Base-by-base conservation (phyloP, 805 yeast species). In the Lachancea mirantina region DNA sequence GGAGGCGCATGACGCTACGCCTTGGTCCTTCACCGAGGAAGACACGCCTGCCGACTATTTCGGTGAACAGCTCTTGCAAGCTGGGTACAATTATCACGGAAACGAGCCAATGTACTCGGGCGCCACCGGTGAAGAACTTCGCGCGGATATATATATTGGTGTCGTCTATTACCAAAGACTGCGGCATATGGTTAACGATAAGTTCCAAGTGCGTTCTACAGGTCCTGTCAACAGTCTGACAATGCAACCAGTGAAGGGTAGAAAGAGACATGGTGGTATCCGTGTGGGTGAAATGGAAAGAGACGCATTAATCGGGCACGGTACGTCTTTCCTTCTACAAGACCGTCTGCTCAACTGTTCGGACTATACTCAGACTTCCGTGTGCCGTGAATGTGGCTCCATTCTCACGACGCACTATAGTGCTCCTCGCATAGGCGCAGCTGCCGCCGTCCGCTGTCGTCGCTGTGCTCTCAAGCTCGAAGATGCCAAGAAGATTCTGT, bases 241-340 rank as follows among this genome's bases (percentile, higher is more conserved):
- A 11, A 87, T 89, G 96, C 98, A 92, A 71, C 98, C 98, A 24
- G 98, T 92, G 36, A 92, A 92, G 67, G 98, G 98, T 53, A 81
- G 98, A 68, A 92, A 92, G 78, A 78, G 97, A 67, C 78, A 82
- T 45, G 98, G 98, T 65, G 98, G 98, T 81, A 92, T 92, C 49
- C 94, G 98, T 72, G 94, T 92, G 23, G 98, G 98, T 61, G 98
- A 92, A 63, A 92, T 92, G 98, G 98, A 92, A 66, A 83, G 98
- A 67, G 98, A 92, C 72, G 98, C 98, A 2, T 69, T 92, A 50
- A 87, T 92, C 60, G 98, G 97, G 39, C 98, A 92, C 56, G 98
- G 98, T 63, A 82, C 98, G 5, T 87, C 98, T 1, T 92, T 74
- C 76, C 65, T 92, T 50, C 67, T 92, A 47, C 97, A 89, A 62